These are phyloP conservation scores for Diaporthe eres DNA, from an alignment of 2,329 filamentous ascomycete species.

Conservation along the genomic window DNA sequence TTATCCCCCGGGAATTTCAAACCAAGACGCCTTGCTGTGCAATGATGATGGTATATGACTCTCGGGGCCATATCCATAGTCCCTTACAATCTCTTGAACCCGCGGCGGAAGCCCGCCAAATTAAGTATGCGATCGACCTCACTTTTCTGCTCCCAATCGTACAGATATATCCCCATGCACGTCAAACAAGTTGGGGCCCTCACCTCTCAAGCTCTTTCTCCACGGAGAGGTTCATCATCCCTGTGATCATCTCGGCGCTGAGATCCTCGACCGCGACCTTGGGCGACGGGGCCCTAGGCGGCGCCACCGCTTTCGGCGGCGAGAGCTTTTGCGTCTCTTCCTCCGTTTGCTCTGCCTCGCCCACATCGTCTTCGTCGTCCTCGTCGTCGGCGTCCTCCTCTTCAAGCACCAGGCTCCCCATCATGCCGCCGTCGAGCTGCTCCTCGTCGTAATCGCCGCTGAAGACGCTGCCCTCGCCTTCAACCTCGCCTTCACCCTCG, in stretches of 20 bases:
- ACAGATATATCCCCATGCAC: not conserved
- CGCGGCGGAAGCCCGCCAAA: not conserved
- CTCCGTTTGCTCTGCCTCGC: not conserved
- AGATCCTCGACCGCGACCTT: conserved; percentile 58
- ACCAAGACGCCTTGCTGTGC: conserved; percentile 37
- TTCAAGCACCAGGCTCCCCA: conserved; percentile 59
- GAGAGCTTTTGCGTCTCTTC: conserved; percentile 34
- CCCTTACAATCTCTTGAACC: conserved; percentile 21
- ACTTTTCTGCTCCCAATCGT: conserved; percentile 27
- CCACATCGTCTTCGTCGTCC: conserved; percentile 46
- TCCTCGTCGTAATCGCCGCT: conserved; percentile 61
- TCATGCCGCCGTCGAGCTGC: conserved; percentile 52
- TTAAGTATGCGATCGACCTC: conserved; percentile 14
- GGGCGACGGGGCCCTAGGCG: conserved; percentile 37
- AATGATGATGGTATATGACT: conserved; percentile 30
- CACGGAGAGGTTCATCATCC: conserved; percentile 67
- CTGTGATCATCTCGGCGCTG: conserved; percentile 71
- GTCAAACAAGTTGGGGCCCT: conserved; percentile 14
- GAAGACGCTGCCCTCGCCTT: conserved; percentile 57
- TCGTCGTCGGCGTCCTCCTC: conserved; percentile 57
- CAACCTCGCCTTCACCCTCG: conserved; percentile 50
- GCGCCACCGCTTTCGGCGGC: conserved; percentile 34
- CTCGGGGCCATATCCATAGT: not conserved
- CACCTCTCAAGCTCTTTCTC: conserved; percentile 55
- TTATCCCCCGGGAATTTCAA: conserved; percentile 45